phyloP scores from a whole-genome alignment of 805 yeast genomes.

The Jamesozyma spencerorum region DNA sequence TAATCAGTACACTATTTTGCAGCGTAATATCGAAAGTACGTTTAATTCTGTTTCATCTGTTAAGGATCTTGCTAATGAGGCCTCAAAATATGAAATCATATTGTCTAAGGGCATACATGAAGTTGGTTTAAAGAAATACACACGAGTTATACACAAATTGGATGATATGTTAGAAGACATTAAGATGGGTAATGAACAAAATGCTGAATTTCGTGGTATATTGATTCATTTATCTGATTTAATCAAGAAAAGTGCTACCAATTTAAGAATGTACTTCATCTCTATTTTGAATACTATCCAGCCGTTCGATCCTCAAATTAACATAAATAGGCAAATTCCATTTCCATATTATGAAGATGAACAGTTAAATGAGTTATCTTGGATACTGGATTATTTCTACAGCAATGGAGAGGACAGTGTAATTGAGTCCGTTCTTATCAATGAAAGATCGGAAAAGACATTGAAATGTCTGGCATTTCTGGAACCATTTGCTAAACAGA shows the following conservation, averaged over 20 bases:
- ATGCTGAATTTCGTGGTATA: constrained; percentile 54
- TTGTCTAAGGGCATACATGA: constrained; percentile 28
- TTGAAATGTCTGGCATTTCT: constrained; percentile 36
- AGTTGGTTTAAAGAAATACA: constrained; percentile 30
- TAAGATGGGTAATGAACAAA: constrained; percentile 21
- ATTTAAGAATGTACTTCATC: constrained; percentile 42
- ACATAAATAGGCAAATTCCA: constrained; percentile 33
- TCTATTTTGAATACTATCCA: constrained; percentile 34
- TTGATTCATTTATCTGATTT: constrained; percentile 48
- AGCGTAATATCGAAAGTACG: constrained; percentile 48
- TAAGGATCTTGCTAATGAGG: constrained; percentile 42
- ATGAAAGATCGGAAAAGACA: constrained; percentile 36
- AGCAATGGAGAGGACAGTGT: constrained; percentile 24
- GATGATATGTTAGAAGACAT: constrained; percentile 39
- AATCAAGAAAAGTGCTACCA: constrained; percentile 48
- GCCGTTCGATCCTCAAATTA: constrained; percentile 39
- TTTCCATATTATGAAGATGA: constrained; percentile 34
- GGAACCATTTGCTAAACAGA: constrained; percentile 39
- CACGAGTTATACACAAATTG: constrained; percentile 36
- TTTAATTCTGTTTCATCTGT: constrained; percentile 38
- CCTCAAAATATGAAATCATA: constrained; percentile 34
- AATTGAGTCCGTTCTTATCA: constrained; percentile 32
- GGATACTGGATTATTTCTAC: constrained; percentile 41
- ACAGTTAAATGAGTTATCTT: constrained; percentile 31
- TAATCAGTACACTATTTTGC: constrained; percentile 44